A percentile compares a stretch with the other conserved stretches of the same genome.
Conservation (phyloP, 1,284 basidiomycete genomes). For the Xerocomus minutiporus region DNA sequence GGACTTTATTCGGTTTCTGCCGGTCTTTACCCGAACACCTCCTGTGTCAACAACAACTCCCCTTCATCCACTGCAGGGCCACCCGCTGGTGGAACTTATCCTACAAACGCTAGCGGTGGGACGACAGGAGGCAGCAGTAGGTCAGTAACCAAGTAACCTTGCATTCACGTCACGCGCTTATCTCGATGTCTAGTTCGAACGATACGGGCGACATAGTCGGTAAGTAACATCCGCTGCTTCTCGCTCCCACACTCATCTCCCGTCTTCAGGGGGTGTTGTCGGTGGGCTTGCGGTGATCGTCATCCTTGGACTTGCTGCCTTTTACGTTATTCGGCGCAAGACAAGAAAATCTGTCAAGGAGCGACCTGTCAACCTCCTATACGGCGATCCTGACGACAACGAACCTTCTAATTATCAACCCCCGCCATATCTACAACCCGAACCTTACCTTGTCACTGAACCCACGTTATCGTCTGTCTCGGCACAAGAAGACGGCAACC, state of each 20-base stretch:
- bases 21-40: constrained; percentile 42
- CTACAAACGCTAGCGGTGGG: constrained; percentile 45
- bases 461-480: constrained; percentile 43
- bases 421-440: constrained; percentile 65
- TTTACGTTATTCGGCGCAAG: constrained; percentile 54
- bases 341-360: constrained; percentile 42
- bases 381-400: constrained; percentile 53
- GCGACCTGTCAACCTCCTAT: constrained; percentile 59
- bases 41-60: constrained; percentile 53
- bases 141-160: constrained; percentile 20
- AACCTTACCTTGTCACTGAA: constrained; percentile 66
- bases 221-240: constrained; percentile 16
- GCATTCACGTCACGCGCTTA: neutral
- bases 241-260: constrained; percentile 9
- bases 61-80: constrained; percentile 72
- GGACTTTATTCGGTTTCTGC: constrained; percentile 49
- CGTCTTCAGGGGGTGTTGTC: constrained; percentile 50
- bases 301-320: constrained; percentile 40
- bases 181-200: constrained; percentile 24
- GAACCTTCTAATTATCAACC: constrained; percentile 39
- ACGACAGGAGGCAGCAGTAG: constrained; percentile 24
- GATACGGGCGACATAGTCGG: constrained; percentile 64
- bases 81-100: constrained; percentile 72
- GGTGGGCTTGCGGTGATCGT: constrained; percentile 54
- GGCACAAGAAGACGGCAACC: constrained; percentile 20